Percentiles rank a stretch among this genome's conserved stretches.
Evolutionary conservation across 108 stramenopile species (phyloP).

Genomic region (Nannochloropsis gaditana): DNA sequence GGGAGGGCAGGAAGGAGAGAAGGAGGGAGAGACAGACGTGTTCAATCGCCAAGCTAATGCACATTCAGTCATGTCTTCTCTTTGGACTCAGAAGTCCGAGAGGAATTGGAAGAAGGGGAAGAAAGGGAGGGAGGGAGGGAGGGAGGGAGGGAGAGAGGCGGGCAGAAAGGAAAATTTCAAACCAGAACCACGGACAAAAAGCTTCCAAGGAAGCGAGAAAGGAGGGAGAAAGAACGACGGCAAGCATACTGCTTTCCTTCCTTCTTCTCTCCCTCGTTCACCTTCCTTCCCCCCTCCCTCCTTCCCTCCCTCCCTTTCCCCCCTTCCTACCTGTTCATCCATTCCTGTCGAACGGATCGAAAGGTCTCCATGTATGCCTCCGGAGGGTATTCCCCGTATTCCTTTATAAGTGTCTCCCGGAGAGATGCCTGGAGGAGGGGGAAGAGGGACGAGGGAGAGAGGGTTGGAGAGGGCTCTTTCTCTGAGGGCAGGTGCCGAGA

Average conservation of each 20-base stretch:
- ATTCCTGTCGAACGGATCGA: constrained; percentile 5
- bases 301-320: not conserved
- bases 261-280: not conserved
- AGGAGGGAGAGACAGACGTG: not conserved
- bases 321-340: not conserved
- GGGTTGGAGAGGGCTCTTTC: not conserved
- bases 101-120: not conserved
- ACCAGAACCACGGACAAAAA: not conserved
- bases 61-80: not conserved
- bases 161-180: not conserved
- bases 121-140: not conserved
- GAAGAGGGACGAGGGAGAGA: not conserved
- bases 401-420: not conserved
- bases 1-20: not conserved
- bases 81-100: not conserved
- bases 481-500: not conserved
- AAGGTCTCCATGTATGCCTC: constrained; percentile 1
- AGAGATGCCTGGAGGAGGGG: not conserved
- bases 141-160: not conserved
- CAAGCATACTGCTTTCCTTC: not conserved
- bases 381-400: not conserved
- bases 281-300: not conserved
- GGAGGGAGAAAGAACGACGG: not conserved
- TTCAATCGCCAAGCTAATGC: not conserved
- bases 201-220: not conserved